Evolutionary conservation across 345 rosid genomes (phyloP).

Genomic region (Sonneratia caseolaris): DNA sequence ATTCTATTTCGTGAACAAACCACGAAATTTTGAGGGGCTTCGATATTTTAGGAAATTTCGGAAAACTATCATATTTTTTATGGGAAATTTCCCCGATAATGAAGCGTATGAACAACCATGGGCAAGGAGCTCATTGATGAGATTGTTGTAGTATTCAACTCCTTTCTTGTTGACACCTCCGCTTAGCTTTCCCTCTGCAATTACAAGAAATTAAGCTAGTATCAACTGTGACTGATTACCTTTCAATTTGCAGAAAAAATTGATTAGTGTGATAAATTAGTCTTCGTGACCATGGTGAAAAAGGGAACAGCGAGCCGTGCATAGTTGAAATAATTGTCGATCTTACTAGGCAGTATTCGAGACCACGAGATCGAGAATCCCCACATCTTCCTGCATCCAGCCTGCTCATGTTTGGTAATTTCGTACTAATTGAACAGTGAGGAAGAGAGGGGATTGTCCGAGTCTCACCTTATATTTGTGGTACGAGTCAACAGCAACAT

Average conservation of each 20-base stretch:
- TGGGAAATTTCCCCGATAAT: no score
- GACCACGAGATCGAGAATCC: constrained; percentile 15
- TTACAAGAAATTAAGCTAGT: constrained; percentile 6
- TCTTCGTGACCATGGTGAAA: neutral
- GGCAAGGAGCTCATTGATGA: constrained; percentile 21
- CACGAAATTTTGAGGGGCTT: no score
- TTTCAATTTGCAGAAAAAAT: neutral
- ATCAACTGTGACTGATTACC: no score
- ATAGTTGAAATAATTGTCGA: neutral
- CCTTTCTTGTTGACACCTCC: constrained; percentile 20
- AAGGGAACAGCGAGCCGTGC: no score
- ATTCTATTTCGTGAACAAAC: no score
- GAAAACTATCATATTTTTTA: no score
- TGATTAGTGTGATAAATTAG: no score
- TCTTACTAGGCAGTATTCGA: constrained; percentile 13
- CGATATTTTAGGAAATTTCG: no score
- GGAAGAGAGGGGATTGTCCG: neutral
- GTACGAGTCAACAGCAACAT: constrained; percentile 39
- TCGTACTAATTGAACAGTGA: neutral
- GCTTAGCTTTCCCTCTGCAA: constrained; percentile 22
- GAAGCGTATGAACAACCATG: constrained; percentile 1
- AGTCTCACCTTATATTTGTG: constrained; percentile 39
- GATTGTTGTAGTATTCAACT: constrained; percentile 20
- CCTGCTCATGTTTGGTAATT: neutral
- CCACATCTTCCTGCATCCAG: constrained; percentile 10